Base-by-base conservation (phyloP, 1,139 yeast species). In the Blastobotrys aristatus region DNA sequence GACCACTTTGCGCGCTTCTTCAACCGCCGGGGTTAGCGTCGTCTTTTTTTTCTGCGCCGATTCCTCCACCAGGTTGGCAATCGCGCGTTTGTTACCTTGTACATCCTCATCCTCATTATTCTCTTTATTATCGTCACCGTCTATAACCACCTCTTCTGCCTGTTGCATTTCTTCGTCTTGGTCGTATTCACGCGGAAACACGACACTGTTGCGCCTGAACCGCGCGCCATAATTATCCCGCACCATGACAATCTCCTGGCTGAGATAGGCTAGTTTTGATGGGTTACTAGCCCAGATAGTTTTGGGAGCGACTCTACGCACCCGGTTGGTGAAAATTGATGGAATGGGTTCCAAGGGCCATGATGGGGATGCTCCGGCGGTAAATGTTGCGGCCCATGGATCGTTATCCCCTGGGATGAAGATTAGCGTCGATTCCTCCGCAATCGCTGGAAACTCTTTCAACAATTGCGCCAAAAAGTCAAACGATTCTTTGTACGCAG, bases 341-440 rank as follows among this genome's bases (percentile, higher is more conserved):
- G 97, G 96, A 3, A 92, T 74, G 0, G 80, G 73, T 30, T 73
- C 70, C 57, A 83, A 84, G 0, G 98, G 98, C 71, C 87, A 77
- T 27, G 75, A 61, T 37, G 84, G 72, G 20, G 79, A 71, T 0
- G 88, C 75, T 2, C 94, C 94, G 38, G 83, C 72, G 0, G 86
- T 76, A 44, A 76, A 77, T 40, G 83, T 73, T 0, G 94, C 80
- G 41, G 82, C 82, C 97, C 97, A 92, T 0, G 97, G 97, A 64
- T 92, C 98, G 57, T 87, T 84, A 39, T 80, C 79, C 0, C 98
- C 97, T 0, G 97, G 97, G 0, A 90, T 71, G 51, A 92, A 76
- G 1, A 86, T 68, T 43, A 87, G 66, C 39, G 79, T 77, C 7
- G 79, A 72, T 27, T 68, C 64, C 11, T 68, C 51, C 8, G 56